phyloP scores from a whole-genome alignment of 2,329 filamentous ascomycete genomes.

The Penicillium sp. region DNA sequence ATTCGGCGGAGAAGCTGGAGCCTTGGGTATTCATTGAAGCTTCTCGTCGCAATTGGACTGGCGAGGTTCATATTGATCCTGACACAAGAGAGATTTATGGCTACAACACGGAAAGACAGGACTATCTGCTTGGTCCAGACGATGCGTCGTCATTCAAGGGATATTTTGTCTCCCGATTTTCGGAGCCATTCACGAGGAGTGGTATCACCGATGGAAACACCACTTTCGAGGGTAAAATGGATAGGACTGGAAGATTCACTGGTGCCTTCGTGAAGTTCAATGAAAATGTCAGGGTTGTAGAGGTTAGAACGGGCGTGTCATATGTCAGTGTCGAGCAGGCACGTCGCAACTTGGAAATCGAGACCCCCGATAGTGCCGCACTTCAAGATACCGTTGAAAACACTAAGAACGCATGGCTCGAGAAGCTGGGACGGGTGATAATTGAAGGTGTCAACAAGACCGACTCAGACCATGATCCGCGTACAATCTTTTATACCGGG shows the following conservation, averaged over 20 bases:
- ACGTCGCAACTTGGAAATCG: slow-evolving; percentile 46
- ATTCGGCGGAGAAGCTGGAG: background rate
- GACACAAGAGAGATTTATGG: slow-evolving; percentile 42
- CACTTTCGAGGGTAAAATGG: slow-evolving; percentile 18
- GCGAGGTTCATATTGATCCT: slow-evolving; percentile 41
- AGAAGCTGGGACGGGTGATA: slow-evolving; percentile 46
- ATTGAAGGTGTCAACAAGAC: slow-evolving; percentile 48
- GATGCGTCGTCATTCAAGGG: slow-evolving; percentile 44
- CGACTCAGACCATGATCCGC: slow-evolving; percentile 42
- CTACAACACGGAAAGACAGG: slow-evolving; percentile 49
- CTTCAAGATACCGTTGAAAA: slow-evolving; percentile 44
- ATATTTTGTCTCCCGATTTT: slow-evolving; percentile 52
- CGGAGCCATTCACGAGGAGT: slow-evolving; percentile 41
- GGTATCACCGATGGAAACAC: slow-evolving; percentile 37
- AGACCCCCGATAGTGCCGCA: slow-evolving; percentile 37
- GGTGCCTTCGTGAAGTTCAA: slow-evolving; percentile 46
- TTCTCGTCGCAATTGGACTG: slow-evolving; percentile 50
- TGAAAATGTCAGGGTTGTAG: slow-evolving; percentile 31
- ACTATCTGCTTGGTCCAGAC: slow-evolving; percentile 47
- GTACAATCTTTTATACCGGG: slow-evolving; percentile 48
- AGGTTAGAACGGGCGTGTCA: slow-evolving; percentile 50
- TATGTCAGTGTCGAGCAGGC: slow-evolving; percentile 51
- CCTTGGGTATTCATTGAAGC: slow-evolving; percentile 48
- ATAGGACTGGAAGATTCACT: slow-evolving; percentile 37
- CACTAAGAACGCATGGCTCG: slow-evolving; percentile 47